Evolutionary conservation across 148 eudicot species (phyloP).

Genomic region (Fagopyrum homotropicum): DNA sequence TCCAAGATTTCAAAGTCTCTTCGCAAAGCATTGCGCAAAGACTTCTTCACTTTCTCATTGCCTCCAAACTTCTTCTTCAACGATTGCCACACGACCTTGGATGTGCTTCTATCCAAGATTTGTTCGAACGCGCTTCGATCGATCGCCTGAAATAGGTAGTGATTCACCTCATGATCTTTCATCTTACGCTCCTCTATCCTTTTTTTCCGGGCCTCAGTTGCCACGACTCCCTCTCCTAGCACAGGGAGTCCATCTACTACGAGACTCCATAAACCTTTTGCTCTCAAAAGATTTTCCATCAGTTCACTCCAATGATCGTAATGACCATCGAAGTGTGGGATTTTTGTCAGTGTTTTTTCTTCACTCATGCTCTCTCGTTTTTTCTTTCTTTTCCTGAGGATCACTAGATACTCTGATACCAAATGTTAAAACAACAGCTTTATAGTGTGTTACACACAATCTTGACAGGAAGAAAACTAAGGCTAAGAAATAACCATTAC

Average conservation of each 20-base stretch:
- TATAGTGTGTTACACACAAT: background rate
- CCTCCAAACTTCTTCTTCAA: background rate
- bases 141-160: background rate
- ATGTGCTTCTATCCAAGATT: background rate
- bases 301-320: background rate
- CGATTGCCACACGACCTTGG: background rate
- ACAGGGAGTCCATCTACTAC: background rate
- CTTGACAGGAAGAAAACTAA: background rate
- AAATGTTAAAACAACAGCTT: background rate
- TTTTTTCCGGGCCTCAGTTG: background rate
- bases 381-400: background rate
- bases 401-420: background rate
- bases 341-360: background rate
- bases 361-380: too few relatives aligned
- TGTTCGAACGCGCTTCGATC: background rate
- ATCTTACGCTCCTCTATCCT: background rate
- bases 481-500: background rate
- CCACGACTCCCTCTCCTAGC: background rate
- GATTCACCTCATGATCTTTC: background rate
- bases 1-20: too few relatives aligned
- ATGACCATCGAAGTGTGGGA: background rate
- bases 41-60: too few relatives aligned
- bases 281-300: background rate
- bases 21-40: too few relatives aligned
- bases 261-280: background rate